Evolutionary conservation across 2,329 filamentous ascomycete species (phyloP), one percentile per base, ranked within the genome.

Genomic region (Aspergillus sojae): DNA sequence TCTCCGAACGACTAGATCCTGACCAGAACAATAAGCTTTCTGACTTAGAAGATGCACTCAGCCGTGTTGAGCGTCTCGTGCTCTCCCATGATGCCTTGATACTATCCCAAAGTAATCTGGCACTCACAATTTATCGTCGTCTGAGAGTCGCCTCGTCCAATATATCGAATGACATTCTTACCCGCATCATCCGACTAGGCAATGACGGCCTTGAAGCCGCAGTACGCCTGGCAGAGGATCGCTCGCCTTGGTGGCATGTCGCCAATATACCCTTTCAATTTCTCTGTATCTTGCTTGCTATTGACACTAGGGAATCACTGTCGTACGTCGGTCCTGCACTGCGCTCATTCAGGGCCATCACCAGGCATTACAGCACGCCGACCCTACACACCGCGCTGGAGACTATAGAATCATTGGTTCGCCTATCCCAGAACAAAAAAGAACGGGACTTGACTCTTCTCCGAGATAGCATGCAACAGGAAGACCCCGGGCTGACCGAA

Each of bases 181-280:
- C 45, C 16, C 52, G 55, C 2, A 55, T 67, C 4, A 61, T 68
- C 21, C 41, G 39, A 14, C 57, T 66, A 16, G 66, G 64, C 7
- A 55, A 41, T 23, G 46, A 45, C 19, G 66, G 66, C 3, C 61
- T 66, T 2, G 48, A 61, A 4, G 62, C 66, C 4, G 58, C 64
- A 1, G 36, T 62, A 5, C 32, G 60, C 14, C 56, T 60, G 12
- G 53, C 63, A 12, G 61, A 60, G 16, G 48, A 48, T 7, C 59
- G 58, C 34, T 57, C 54, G 28, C 66, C 66, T 6, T 68, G 66
- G 66, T 68, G 66, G 66, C 66, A 68, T 28, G 64, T 68, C 23
- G 60, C 62, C 41, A 67, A 68, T 26, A 65, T 68, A n/a, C 66
- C 62, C 4, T 66, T 66, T 12, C 65, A 64, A 28, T 59, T 65